A percentile compares a stretch with the other conserved stretches of the same genome.
These are phyloP conservation scores for Annona cherimola DNA, from an alignment of 164 flowering plant genomes.

Conservation along the genomic window DNA sequence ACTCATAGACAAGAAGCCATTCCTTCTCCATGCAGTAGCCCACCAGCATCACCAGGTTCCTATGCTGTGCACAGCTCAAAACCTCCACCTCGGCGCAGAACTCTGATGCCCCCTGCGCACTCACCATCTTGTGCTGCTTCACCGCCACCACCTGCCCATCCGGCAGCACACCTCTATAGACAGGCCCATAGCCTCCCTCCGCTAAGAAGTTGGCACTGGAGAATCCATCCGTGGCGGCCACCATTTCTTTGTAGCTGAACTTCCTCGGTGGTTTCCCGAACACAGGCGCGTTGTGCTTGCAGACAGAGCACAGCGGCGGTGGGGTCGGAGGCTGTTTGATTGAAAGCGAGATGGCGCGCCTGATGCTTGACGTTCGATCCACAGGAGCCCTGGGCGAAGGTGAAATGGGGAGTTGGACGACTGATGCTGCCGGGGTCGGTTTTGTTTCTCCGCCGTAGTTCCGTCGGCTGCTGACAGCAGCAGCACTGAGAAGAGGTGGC, in stretches of 20 bases:
- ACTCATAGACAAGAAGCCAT: conserved; percentile 40
- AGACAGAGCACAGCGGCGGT: conserved; percentile 36
- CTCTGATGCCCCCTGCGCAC: conserved; percentile 40
- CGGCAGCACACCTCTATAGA: conserved; percentile 30
- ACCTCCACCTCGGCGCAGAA: conserved; percentile 42
- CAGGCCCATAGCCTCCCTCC: conserved; percentile 42
- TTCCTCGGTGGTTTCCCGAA: conserved; percentile 35
- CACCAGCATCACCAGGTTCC: conserved; percentile 43
- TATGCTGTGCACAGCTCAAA: conserved; percentile 47
- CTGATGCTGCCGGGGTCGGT: background rate
- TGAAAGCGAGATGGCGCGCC: conserved; percentile 30
- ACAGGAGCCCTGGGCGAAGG: background rate
- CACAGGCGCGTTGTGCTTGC: conserved; percentile 32
- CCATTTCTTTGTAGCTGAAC: conserved; percentile 33
- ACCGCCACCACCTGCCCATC: conserved; percentile 47
- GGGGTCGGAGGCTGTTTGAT: conserved; percentile 28
- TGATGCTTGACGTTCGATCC: conserved; percentile 27
- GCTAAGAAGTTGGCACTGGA: conserved; percentile 35
- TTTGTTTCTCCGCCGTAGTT: conserved; percentile 2
- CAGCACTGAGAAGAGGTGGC: conserved; percentile 2
- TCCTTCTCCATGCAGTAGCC: conserved; percentile 38
- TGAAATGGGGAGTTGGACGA: background rate
- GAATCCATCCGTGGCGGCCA: conserved; percentile 32
- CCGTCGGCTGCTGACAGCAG: background rate
- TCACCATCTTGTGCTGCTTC: conserved; percentile 31